phyloP scores from a whole-genome alignment of 2,329 filamentous ascomycete species.

The Elsinoe fawcettii region DNA sequence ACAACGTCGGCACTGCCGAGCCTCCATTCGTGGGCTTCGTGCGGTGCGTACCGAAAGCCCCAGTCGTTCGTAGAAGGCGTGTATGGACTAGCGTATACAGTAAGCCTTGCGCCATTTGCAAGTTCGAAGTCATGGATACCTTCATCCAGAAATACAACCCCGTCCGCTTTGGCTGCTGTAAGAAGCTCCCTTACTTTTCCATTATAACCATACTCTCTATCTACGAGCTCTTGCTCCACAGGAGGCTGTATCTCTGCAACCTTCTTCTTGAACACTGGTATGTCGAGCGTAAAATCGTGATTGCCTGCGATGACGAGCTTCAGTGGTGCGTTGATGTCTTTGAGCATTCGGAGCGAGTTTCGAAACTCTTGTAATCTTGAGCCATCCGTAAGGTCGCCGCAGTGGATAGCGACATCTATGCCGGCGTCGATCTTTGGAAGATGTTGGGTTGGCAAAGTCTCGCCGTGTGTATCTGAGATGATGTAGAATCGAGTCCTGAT shows the following conservation, averaged over 20 bases:
- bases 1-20: conserved; percentile 44
- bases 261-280: conserved; percentile 31
- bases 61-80: conserved; percentile 48
- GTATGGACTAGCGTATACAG: conserved; percentile 47
- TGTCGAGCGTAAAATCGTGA: conserved; percentile 29
- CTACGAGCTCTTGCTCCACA: conserved; percentile 26
- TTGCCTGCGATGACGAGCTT: conserved; percentile 35
- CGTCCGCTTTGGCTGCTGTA: conserved; percentile 11
- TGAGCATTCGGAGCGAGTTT: conserved; percentile 25
- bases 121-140: conserved; percentile 42
- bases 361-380: conserved; percentile 28
- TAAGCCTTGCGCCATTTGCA: conserved; percentile 42
- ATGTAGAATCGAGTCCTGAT: conserved; percentile 37
- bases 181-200: conserved; percentile 26
- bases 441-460: conserved; percentile 19
- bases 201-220: conserved; percentile 34
- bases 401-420: conserved; percentile 35
- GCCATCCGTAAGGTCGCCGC: conserved; percentile 33
- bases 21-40: conserved; percentile 37
- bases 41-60: conserved; percentile 47
- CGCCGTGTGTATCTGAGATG: conserved; percentile 38
- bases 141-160: conserved; percentile 39
- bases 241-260: conserved; percentile 24
- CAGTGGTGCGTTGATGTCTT: conserved; percentile 26
- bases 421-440: conserved; percentile 15